Conservation (phyloP, 768 basidiomycete genomes). For the Lactarius hengduanensis region DNA sequence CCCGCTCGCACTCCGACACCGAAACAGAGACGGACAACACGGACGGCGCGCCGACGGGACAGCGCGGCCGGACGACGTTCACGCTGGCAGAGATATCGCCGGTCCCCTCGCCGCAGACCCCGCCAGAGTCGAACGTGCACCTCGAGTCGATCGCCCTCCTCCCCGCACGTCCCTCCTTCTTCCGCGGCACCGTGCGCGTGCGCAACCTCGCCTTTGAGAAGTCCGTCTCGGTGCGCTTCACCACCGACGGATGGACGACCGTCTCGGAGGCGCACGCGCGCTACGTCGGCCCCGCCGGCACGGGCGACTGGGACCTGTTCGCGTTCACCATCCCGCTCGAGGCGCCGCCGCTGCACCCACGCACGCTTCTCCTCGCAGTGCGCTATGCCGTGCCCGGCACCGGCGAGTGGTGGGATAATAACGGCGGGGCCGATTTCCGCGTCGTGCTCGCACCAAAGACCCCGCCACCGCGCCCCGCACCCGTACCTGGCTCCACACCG, state of each 20-base stretch:
- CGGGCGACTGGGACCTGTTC: constrained; percentile 12
- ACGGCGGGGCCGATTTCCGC: constrained; percentile 10
- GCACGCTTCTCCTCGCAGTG: constrained; percentile 7
- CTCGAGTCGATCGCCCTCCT: constrained; percentile 14
- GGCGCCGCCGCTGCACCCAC: not conserved
- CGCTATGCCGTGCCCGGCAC: not conserved
- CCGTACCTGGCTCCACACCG: not conserved
- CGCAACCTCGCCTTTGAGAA: constrained; percentile 50
- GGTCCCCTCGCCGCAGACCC: constrained; percentile 5
- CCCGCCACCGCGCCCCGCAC: not conserved
- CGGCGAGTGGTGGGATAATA: constrained; percentile 26
- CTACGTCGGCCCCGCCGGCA: not conserved
- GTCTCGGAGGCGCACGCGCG: constrained; percentile 41
- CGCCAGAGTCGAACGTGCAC: not conserved
- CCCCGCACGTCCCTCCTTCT: constrained; percentile 9
- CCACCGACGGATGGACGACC: constrained; percentile 53
- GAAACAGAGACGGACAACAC: constrained; percentile 14
- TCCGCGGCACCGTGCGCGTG: constrained; percentile 45
- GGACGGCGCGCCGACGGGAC: not conserved
- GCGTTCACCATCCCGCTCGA: constrained; percentile 14
- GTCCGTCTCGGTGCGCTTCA: constrained; percentile 48
- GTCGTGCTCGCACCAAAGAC: not conserved
- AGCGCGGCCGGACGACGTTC: not conserved
- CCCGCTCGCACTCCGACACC: constrained; percentile 3
- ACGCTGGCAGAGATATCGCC: not conserved